These are phyloP conservation scores for Hymenoscyphus albidus DNA, from an alignment of 2,329 filamentous ascomycete genomes.

Conservation along the genomic window DNA sequence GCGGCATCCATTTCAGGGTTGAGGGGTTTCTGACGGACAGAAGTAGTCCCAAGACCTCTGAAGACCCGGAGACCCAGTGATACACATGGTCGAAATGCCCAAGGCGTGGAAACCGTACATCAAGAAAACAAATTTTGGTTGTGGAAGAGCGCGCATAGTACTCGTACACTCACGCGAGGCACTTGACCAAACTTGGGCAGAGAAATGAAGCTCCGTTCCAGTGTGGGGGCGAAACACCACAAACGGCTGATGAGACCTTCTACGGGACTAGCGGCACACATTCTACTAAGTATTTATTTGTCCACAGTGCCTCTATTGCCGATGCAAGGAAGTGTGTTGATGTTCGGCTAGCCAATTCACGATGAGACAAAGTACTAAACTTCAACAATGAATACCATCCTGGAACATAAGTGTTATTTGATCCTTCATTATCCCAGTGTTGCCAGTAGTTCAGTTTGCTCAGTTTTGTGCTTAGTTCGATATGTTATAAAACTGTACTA, in stretches of 20 bases:
- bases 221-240: not conserved
- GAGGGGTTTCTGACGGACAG: not conserved
- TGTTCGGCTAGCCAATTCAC: no score
- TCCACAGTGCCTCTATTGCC: not conserved
- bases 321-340: not conserved
- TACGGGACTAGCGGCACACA: not conserved
- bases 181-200: not conserved
- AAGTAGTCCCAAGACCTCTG: not conserved
- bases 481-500: no score
- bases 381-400: no score
- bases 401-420: no score
- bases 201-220: not conserved
- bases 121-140: not conserved
- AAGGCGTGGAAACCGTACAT: constrained; percentile 2
- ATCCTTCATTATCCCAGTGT: no score
- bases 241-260: not conserved
- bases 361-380: no score
- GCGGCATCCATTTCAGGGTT: not conserved
- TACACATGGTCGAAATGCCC: constrained; percentile 6
- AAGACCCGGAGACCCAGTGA: not conserved
- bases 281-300: not conserved
- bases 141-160: not conserved
- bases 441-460: no score
- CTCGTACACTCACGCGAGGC: not conserved
- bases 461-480: no score